phyloP scores from a whole-genome alignment of 228 moss, liverwort and hornwort genomes.

The Sphagnum fallax region DNA sequence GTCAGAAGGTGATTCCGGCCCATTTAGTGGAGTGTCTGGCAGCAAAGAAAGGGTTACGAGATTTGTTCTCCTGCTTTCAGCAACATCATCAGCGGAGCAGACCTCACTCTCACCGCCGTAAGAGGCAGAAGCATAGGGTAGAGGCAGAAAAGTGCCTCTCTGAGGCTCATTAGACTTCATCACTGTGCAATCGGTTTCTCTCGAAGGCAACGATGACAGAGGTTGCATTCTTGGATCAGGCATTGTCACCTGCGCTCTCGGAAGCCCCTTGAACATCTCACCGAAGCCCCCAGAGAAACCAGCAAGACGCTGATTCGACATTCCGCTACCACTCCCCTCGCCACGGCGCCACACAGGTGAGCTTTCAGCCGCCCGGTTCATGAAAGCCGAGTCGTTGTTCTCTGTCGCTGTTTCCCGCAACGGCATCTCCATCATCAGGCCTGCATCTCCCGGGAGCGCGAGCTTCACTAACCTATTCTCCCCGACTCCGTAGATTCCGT shows the following conservation, averaged over 20 bases:
- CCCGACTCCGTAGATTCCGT: slow-evolving; percentile 12
- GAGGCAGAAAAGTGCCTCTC: background rate
- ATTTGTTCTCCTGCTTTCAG: slow-evolving; percentile 32
- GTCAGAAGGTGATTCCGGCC: slow-evolving; percentile 3
- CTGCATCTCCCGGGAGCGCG: slow-evolving; percentile 11
- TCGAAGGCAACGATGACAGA: background rate
- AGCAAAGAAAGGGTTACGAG: slow-evolving; percentile 76
- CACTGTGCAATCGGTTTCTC: background rate
- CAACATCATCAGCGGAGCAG: slow-evolving; percentile 54
- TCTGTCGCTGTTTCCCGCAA: slow-evolving; percentile 16
- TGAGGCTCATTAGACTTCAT: background rate
- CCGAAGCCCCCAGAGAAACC: slow-evolving; percentile 9
- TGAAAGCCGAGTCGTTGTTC: slow-evolving; percentile 43
- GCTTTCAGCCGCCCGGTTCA: slow-evolving; percentile 54
- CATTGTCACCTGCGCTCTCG: background rate
- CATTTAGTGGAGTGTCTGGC: slow-evolving; percentile 55
- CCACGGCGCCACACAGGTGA: slow-evolving; percentile 2
- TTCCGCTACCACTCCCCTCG: slow-evolving; percentile 6
- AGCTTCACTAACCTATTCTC: slow-evolving; percentile 15
- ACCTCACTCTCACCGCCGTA: slow-evolving; percentile 61
- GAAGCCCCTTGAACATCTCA: slow-evolving; percentile 2
- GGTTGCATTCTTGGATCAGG: background rate
- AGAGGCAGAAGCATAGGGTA: background rate
- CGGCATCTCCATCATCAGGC: slow-evolving; percentile 4
- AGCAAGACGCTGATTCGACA: slow-evolving; percentile 8